Evolutionary conservation across 257 asterid species (phyloP).

Genomic region (Scutellaria baicalensis): DNA sequence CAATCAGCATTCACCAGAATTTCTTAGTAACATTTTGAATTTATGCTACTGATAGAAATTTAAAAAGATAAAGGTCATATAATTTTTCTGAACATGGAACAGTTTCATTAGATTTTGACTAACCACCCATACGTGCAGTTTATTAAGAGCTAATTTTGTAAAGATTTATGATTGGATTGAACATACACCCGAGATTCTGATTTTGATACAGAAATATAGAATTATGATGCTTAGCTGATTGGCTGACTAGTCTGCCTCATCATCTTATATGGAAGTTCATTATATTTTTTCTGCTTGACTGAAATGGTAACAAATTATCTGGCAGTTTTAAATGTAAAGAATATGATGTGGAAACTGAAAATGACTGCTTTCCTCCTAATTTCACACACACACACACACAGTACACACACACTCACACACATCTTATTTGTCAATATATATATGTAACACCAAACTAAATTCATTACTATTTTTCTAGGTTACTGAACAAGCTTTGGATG

Average conservation of each 20-base stretch:
- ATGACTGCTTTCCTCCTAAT: neutral
- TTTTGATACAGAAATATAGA: neutral
- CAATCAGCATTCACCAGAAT: neutral
- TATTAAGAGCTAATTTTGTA: neutral
- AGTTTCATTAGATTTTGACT: neutral
- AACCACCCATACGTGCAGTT: neutral
- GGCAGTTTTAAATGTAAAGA: neutral
- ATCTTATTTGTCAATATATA: neutral
- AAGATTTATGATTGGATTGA: neutral
- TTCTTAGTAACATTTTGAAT: neutral
- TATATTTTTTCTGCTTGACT: neutral
- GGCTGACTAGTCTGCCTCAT: neutral
- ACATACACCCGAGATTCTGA: neutral
- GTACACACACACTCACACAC: no score
- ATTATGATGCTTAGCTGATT: neutral
- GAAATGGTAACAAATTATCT: neutral
- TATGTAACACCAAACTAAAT: neutral
- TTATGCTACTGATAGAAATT: neutral
- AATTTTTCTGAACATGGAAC: neutral
- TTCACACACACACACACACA: neutral
- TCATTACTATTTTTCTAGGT: slow-evolving; percentile 36
- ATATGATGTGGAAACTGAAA: neutral
- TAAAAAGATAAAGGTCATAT: neutral
- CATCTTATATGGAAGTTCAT: neutral
- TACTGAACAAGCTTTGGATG: slow-evolving; percentile 74